Evolutionary conservation across 345 rosid species (phyloP), one percentile per base, ranked within the genome.

Genomic region (Garcia nutans): DNA sequence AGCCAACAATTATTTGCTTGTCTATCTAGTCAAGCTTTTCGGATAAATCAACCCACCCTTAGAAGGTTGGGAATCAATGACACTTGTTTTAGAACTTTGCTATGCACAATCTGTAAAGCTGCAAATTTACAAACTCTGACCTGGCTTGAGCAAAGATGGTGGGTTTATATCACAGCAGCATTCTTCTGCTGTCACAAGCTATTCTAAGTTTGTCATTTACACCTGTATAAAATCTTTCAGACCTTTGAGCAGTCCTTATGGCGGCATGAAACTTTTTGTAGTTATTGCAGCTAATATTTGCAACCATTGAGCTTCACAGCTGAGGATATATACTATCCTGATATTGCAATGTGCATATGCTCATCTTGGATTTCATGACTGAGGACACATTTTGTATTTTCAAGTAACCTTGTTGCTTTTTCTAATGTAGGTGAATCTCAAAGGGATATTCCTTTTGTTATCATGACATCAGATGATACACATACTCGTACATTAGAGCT

Each of bases 381-480:
- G 11, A 26, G 42, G 60, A 31, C 12, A 52, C 41, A 15, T 28
- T 59, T 41, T 70, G 20, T 66, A 72, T 78, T 79, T 72, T 61
- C 44, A 57, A 42, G 59, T 49, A 71, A 70, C 11, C 31, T 23
- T 44, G 54, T 68, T 56, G 16, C 16, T 47, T 49, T 64, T 31
- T 49, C 12, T 71, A 72, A 70, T 71, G 74, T 79, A 95, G 99
- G 86, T 73, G 83, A 76, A 73, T 72, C 78, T 73, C 81, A 85
- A 71, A 85, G 79, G 73, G 91, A 87, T 79, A 89, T 91, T 83
- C 99, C 99, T 44, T 88, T 96, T 74, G 89, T 84, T 70, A 93
- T 96, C 67, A 96, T 96, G 99, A 96, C 98, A 50, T 96, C 98
- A 4, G 99, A 96, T 82, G 99, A 96, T 76, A 96, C 99, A 20